These are phyloP conservation scores for Apiospora marii DNA, from an alignment of 2,329 filamentous ascomycete species.

Conservation along the genomic window DNA sequence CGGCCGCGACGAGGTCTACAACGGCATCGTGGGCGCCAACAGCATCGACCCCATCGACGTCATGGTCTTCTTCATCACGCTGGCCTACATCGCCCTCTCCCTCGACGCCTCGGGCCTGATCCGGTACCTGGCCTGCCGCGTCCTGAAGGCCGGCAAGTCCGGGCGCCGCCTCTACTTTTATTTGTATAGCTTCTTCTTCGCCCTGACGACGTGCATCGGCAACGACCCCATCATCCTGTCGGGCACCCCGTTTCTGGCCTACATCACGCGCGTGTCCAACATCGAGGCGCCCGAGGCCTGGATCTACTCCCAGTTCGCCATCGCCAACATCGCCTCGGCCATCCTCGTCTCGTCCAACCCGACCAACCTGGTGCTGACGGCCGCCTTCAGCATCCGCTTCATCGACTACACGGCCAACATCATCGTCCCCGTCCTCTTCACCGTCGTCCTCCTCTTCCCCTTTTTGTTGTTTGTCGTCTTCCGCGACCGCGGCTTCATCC, in stretches of 20 bases:
- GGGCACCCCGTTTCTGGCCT: conserved; percentile 77
- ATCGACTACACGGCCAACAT: conserved; percentile 80
- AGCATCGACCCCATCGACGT: conserved; percentile 76
- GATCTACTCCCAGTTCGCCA: conserved; percentile 77
- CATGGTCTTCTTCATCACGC: conserved; percentile 78
- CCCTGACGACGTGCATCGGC: conserved; percentile 71
- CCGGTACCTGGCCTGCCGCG: conserved; percentile 73
- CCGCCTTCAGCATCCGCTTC: conserved; percentile 76
- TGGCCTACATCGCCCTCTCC: conserved; percentile 80
- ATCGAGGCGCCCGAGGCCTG: conserved; percentile 75
- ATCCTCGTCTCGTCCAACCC: conserved; percentile 82
- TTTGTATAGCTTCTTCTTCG: conserved; percentile 76
- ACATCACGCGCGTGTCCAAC: conserved; percentile 80
- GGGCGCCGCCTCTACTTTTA: conserved; percentile 76
- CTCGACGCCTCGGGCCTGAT: conserved; percentile 80
- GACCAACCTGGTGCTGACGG: conserved; percentile 77
- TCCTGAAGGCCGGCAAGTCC: conserved; percentile 70
- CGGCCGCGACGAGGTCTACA: conserved; percentile 69
- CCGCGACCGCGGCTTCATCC: conserved; percentile 68
- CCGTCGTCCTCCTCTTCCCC: conserved; percentile 72
- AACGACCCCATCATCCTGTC: conserved; percentile 81
- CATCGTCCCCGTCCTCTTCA: conserved; percentile 75
- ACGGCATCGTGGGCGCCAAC: conserved; percentile 71
- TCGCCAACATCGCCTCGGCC: conserved; percentile 77
- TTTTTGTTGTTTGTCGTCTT: conserved; percentile 76